Evolutionary conservation across 2,329 filamentous ascomycete genomes (phyloP), one percentile per base, ranked within the genome.

Genomic region (Aspergillus fischeri): DNA sequence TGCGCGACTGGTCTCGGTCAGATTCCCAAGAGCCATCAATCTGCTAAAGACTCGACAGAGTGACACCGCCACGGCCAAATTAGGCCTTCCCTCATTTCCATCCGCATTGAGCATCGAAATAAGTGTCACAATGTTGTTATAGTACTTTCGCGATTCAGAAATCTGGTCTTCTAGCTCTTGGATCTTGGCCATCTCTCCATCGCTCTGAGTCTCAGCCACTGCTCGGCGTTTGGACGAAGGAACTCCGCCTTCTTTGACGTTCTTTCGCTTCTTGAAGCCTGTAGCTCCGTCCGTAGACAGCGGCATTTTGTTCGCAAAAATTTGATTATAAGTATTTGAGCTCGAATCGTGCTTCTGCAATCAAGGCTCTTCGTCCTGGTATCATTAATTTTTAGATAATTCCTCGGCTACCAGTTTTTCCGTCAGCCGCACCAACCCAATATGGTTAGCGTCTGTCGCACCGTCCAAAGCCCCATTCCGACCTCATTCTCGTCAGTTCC

Each of bases 1-100:
- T 55, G 84, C 80, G 25, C 80, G 82, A 65, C 85, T 86, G 65
- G 82, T 85, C 71, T 85, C 84, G 24, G 82, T 80, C 68, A 97
- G 77, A 59, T 82, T 83, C 49, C 92, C 91, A 47, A 86, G 83
- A 1, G 88, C 88, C 60, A 95, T 83, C 57, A 97, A 78, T 59
- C 90, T 85, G 70, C 92, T 85, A 71, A 97, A 97, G 38, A 95
- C 86, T 65, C 92, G 85, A 73, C 92, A 96, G 50, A 97, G 80
- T 1, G 92, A 88, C 21, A 97, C 87, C 0, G 88, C 85, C 0
- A 92, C 89, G 35, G 90, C 77, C 49, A 90, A 78, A 10, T 84
- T 80, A 3, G 84, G 79, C 47, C 87, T 83, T 1, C 78, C 73
- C 20, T 82, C 78, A 21, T 78, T 71, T 2, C 81, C 73, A 28